These are phyloP conservation scores for Atkinsonella hypoxylon DNA, from an alignment of 2,329 filamentous ascomycete genomes.

Conservation along the genomic window DNA sequence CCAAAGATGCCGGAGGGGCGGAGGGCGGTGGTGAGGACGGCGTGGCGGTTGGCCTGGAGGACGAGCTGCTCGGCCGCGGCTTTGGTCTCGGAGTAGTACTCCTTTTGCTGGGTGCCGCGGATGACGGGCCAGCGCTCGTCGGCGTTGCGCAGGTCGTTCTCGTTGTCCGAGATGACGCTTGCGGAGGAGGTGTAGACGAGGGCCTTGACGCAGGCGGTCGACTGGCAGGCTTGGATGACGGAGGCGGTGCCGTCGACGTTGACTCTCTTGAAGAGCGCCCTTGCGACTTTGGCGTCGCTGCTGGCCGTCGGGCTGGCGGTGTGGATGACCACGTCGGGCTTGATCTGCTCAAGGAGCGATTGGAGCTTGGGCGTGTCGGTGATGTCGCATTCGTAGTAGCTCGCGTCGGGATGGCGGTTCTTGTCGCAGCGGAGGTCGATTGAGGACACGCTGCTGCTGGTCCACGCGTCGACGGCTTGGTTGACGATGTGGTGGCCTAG, in stretches of 20 bases:
- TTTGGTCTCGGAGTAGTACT: conserved; percentile 78
- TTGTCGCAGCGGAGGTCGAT: conserved; percentile 60
- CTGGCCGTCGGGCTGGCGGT: conserved; percentile 63
- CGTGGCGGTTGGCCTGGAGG: conserved; percentile 57
- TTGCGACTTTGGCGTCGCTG: conserved; percentile 37
- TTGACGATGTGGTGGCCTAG: conserved; percentile 73
- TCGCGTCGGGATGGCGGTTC: conserved; percentile 48
- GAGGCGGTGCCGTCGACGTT: conserved; percentile 80
- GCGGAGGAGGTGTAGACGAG: conserved; percentile 88
- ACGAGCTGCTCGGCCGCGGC: conserved; percentile 74
- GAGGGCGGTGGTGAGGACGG: conserved; percentile 66
- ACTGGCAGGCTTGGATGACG: conserved; percentile 61
- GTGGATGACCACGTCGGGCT: conserved; percentile 80
- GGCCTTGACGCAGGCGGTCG: conserved; percentile 47
- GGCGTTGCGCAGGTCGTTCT: conserved; percentile 67
- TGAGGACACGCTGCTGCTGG: conserved; percentile 47
- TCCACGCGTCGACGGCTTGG: conserved; percentile 47
- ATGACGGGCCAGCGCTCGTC: conserved; percentile 74
- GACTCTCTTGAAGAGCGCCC: conserved; percentile 61
- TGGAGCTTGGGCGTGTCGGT: conserved; percentile 51
- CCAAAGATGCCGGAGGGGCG: conserved; percentile 86
- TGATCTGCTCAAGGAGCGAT: conserved; percentile 50
- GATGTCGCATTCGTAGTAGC: conserved; percentile 69
- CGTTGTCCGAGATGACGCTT: conserved; percentile 76
- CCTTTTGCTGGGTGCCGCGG: conserved; percentile 54